Evolutionary conservation across 2,329 filamentous ascomycete genomes (phyloP), one percentile per base, ranked within the genome.

Genomic region (Arthroderma sp.): DNA sequence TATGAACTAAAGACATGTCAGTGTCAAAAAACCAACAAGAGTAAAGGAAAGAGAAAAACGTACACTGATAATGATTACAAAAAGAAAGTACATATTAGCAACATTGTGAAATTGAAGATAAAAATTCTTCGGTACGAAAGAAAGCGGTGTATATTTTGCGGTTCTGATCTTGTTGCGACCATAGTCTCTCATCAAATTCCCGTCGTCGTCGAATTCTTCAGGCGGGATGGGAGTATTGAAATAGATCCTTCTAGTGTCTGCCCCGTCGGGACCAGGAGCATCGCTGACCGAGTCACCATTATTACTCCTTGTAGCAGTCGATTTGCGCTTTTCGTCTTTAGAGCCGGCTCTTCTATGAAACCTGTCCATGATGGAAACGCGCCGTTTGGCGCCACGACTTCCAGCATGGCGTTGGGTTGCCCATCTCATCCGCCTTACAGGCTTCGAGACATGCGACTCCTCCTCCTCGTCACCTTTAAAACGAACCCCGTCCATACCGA

Each of bases 101-200:
- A 98, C 83, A 60, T 96, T 96, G 67, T 98, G 89, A 61, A 98
- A 96, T 65, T 98, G 93, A 52, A 94, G 85, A 79, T 82, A 98
- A 58, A 98, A 61, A 65, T 98, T 96, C 70, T 96, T 96, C 9
- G 91, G 91, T 29, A 98, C 65, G 65, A 98, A 98, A 48, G 85
- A 94, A 51, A 98, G 65, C 6, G 93, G 83, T 5, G 91, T 98
- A 64, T 98, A 98, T 67, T 96, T 98, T 48, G 91, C 85, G 3
- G 91, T 98, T 55, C 93, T 77, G 62, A 98, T 94, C 73, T 98
- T 98, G 72, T 98, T 98, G 53, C 89, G 75, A 40, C 84, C 75
- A 63, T 82, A 98, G 22, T 76, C 70, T 46, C 76, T 71, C 44
- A 70, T 62, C 2, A 87, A 83, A 47, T 78, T 73, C 32, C 88